These are phyloP conservation scores for Alternaria sp. DNA, from an alignment of 2,329 filamentous ascomycete species.

Conservation along the genomic window DNA sequence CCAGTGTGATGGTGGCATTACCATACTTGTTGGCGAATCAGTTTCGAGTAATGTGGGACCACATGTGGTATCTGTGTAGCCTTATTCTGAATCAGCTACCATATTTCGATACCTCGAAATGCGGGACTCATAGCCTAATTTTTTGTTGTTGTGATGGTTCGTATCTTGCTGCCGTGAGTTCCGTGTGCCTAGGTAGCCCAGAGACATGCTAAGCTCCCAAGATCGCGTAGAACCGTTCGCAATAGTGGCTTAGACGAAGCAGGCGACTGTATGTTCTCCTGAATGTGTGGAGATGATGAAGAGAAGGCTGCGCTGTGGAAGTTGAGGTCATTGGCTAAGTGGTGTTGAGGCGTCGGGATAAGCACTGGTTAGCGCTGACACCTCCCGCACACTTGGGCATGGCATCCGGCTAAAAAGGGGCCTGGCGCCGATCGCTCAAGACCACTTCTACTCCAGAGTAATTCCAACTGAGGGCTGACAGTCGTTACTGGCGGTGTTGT, in stretches of 20 bases:
- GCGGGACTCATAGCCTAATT: background rate
- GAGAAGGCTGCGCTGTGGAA: background rate
- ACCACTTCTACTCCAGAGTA: background rate
- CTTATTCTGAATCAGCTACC: background rate
- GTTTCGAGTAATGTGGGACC: background rate
- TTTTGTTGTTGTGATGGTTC: background rate
- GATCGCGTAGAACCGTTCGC: background rate
- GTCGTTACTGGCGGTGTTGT: background rate
- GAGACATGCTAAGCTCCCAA: background rate
- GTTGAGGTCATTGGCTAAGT: background rate
- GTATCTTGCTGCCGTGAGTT: background rate
- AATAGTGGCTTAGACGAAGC: background rate
- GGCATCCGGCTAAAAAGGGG: constrained; percentile 2
- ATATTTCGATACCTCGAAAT: background rate
- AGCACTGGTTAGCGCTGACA: background rate
- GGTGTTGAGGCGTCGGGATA: constrained; percentile 2
- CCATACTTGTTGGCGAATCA: background rate
- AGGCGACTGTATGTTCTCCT: background rate
- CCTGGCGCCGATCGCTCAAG: background rate
- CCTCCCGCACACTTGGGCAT: background rate
- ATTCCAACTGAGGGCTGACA: background rate
- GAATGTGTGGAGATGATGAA: background rate
- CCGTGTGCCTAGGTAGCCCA: background rate
- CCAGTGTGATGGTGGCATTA: background rate
- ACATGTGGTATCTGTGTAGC: background rate